Percentiles rank a stretch among this genome's conserved stretches.
Conservation (phyloP, 805 yeast species). For the Metschnikowia shivogae region DNA sequence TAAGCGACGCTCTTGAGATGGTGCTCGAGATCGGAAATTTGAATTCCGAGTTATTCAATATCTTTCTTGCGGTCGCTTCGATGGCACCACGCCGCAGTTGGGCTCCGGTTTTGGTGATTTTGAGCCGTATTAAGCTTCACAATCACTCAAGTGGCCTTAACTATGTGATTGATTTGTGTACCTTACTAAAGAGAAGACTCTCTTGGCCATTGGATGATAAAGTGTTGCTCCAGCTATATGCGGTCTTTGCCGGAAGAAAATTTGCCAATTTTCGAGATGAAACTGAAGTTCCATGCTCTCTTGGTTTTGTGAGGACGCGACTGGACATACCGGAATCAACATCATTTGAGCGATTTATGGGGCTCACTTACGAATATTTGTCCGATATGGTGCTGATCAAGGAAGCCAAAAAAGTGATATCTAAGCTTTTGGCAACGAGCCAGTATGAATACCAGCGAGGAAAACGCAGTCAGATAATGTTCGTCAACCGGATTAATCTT, state of each 20-base stretch:
- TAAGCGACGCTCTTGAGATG: constrained; percentile 19
- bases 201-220: constrained; percentile 35
- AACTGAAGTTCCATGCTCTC: constrained; percentile 19
- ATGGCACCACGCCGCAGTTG: constrained; percentile 20
- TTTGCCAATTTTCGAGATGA: constrained; percentile 39
- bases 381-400: constrained; percentile 23
- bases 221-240: constrained; percentile 27
- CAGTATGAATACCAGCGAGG: constrained; percentile 28
- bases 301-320: constrained; percentile 22
- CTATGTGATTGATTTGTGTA: constrained; percentile 27
- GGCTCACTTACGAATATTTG: constrained; percentile 30
- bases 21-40: constrained; percentile 1
- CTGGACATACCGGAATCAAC: constrained; percentile 24
- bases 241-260: constrained; percentile 26
- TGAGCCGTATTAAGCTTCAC: constrained; percentile 13
- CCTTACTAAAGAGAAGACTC: constrained; percentile 21
- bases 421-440: constrained; percentile 38
- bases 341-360: constrained; percentile 36
- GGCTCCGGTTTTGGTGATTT: constrained; percentile 23
- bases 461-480: constrained; percentile 27
- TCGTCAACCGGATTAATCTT: constrained; percentile 35
- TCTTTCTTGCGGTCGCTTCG: constrained; percentile 12
- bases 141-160: constrained; percentile 20
- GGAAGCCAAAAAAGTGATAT: constrained; percentile 27
- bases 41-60: neutral